A percentile compares a stretch with the other conserved stretches of the same genome.
These are phyloP conservation scores for Rubia yunnanensis DNA, from an alignment of 257 asterid species.

Conservation along the genomic window DNA sequence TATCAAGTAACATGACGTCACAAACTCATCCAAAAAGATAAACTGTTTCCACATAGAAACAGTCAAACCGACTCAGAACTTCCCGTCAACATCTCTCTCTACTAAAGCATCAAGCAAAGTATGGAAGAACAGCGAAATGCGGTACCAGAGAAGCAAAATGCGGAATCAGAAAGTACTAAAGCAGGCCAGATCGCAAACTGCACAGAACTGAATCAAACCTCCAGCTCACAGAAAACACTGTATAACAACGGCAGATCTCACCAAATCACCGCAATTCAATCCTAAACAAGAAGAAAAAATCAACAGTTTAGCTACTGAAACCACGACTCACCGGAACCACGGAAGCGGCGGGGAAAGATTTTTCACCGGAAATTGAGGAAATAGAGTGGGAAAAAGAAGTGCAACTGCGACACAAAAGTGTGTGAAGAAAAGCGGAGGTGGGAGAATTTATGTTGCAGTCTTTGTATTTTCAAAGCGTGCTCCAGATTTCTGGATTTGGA, in stretches of 20 bases:
- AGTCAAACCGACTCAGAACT: not conserved
- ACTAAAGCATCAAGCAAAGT: not conserved
- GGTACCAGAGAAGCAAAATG: not conserved
- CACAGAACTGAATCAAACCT: constrained; percentile 1
- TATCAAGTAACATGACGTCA: too few relatives aligned
- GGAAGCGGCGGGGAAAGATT: not conserved
- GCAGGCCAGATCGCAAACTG: constrained; percentile 2
- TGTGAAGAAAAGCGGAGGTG: not conserved
- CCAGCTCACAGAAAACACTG: constrained; percentile 4
- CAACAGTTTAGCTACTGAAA: not conserved
- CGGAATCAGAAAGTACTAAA: not conserved
- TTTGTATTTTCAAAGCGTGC: not conserved
- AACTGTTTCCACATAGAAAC: not conserved
- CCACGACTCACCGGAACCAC: not conserved
- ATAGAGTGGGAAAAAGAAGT: not conserved
- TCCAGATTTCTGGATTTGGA: not conserved
- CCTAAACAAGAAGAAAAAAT: not conserved
- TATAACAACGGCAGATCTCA: constrained; percentile 27
- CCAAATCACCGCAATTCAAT: not conserved
- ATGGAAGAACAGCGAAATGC: not conserved
- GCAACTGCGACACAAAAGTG: not conserved
- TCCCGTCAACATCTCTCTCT: not conserved
- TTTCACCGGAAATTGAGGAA: not conserved
- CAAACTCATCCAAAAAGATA: not conserved
- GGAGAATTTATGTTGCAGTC: not conserved